phyloP scores from a whole-genome alignment of 345 rosid genomes.

The Excoecaria agallocha region DNA sequence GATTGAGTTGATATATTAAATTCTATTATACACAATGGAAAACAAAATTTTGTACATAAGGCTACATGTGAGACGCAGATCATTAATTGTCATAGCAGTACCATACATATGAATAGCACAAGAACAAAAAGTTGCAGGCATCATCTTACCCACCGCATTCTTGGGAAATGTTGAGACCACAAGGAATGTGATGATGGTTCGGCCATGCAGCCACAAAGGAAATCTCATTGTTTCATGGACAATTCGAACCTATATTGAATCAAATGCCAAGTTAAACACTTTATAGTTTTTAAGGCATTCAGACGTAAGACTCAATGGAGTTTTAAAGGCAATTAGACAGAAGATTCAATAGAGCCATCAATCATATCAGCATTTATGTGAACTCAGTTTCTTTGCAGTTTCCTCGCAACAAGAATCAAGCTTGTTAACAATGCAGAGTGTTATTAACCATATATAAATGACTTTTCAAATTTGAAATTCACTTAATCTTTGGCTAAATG shows the following conservation, averaged over 20 bases:
- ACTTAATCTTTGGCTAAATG: neutral
- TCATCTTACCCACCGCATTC: conserved; percentile 79
- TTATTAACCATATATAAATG: neutral
- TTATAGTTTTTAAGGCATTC: neutral
- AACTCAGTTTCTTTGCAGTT: neutral
- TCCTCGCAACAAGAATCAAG: neutral
- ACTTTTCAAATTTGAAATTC: neutral
- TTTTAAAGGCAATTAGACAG: neutral
- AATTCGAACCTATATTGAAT: conserved; percentile 55
- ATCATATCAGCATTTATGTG: neutral
- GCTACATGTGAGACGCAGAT: neutral
- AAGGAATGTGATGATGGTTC: conserved; percentile 49
- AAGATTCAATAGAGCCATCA: neutral
- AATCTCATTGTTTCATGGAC: conserved; percentile 73
- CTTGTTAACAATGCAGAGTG: neutral
- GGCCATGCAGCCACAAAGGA: conserved; percentile 91
- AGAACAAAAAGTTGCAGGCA: conserved; percentile 15
- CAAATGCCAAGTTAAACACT: neutral
- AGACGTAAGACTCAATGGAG: neutral
- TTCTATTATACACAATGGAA: neutral
- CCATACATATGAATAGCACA: conserved; percentile 6
- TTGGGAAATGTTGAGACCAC: conserved; percentile 81
- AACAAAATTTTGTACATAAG: too few relatives aligned
- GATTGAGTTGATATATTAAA: neutral
- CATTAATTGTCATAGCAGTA: neutral